Evolutionary conservation across 2,329 filamentous ascomycete species (phyloP).

Genomic region (Curvularia hawaiiensis): DNA sequence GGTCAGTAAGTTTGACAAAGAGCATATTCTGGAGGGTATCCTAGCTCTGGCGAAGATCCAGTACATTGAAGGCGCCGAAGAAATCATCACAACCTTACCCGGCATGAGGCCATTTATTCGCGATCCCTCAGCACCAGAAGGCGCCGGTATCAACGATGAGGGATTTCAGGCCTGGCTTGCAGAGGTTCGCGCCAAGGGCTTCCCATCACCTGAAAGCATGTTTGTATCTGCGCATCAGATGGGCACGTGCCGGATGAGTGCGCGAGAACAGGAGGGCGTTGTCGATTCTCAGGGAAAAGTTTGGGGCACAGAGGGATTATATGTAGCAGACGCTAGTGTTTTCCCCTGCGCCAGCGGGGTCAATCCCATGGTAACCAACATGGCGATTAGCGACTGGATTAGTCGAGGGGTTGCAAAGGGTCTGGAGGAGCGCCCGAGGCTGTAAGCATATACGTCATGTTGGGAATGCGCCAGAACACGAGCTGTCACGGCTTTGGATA

Average conservation of each 20-base stretch:
- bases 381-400: slow-evolving; percentile 56
- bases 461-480: neutral
- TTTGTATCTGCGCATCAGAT: slow-evolving; percentile 81
- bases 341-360: slow-evolving; percentile 79
- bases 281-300: slow-evolving; percentile 55
- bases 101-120: slow-evolving; percentile 69
- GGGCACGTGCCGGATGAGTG: slow-evolving; percentile 76
- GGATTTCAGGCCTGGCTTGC: slow-evolving; percentile 67
- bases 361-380: slow-evolving; percentile 80
- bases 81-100: slow-evolving; percentile 72
- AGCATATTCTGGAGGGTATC: slow-evolving; percentile 72
- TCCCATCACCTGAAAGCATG: slow-evolving; percentile 56
- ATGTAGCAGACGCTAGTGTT: slow-evolving; percentile 75
- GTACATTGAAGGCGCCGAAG: slow-evolving; percentile 78
- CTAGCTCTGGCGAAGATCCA: slow-evolving; percentile 75
- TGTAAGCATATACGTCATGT: slow-evolving; percentile 15
- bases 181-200: slow-evolving; percentile 56
- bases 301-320: slow-evolving; percentile 70
- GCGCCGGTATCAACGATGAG: slow-evolving; percentile 60
- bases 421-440: slow-evolving; percentile 27
- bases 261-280: slow-evolving; percentile 48
- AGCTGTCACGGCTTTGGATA: neutral
- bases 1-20: slow-evolving; percentile 72
- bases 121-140: slow-evolving; percentile 19
- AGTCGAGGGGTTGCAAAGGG: slow-evolving; percentile 37